Conservation (phyloP, 2,329 filamentous ascomycete genomes). For the Scopulariopsis brevicaulis region DNA sequence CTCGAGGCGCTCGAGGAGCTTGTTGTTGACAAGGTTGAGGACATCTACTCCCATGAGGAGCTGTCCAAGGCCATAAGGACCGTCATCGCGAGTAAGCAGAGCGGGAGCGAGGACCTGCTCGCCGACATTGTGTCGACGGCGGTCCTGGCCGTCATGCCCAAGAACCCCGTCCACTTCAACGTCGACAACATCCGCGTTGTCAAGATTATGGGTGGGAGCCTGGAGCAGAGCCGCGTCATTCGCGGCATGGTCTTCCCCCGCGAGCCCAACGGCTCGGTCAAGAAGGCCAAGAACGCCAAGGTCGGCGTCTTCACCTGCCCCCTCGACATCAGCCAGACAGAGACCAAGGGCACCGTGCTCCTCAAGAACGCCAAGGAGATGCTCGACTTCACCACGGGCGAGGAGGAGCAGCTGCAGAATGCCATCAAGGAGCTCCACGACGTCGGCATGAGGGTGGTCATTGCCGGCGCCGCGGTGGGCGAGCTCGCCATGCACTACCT, state of each 20-base stretch:
- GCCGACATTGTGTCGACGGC: conserved; percentile 79
- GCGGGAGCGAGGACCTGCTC: conserved; percentile 80
- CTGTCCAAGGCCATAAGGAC: conserved; percentile 92
- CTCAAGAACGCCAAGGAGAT: conserved; percentile 97
- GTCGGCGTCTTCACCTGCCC: conserved; percentile 95
- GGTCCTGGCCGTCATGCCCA: conserved; percentile 79
- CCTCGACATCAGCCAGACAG: conserved; percentile 90
- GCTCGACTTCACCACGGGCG: conserved; percentile 95
- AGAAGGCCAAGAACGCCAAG: conserved; percentile 88
- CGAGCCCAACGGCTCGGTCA: conserved; percentile 83
- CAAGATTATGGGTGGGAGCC: conserved; percentile 96
- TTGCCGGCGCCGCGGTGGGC: conserved; percentile 87
- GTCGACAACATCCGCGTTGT: conserved; percentile 98
- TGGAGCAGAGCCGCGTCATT: conserved; percentile 89
- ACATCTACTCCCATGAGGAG: conserved; percentile 70
- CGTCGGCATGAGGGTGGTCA: conserved; percentile 80
- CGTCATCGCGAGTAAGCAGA: conserved; percentile 94
- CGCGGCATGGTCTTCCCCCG: conserved; percentile 98
- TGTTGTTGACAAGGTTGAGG: conserved; percentile 78
- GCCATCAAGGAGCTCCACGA: conserved; percentile 94
- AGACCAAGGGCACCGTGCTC: conserved; percentile 96
- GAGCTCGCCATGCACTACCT: conserved; percentile 96
- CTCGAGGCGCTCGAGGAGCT: conserved; percentile 79
- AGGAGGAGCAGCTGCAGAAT: conserved; percentile 83
- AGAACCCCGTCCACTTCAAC: conserved; percentile 94